phyloP scores from a whole-genome alignment of 2,329 filamentous ascomycete species.

The Paraphaeosphaeria minitans region DNA sequence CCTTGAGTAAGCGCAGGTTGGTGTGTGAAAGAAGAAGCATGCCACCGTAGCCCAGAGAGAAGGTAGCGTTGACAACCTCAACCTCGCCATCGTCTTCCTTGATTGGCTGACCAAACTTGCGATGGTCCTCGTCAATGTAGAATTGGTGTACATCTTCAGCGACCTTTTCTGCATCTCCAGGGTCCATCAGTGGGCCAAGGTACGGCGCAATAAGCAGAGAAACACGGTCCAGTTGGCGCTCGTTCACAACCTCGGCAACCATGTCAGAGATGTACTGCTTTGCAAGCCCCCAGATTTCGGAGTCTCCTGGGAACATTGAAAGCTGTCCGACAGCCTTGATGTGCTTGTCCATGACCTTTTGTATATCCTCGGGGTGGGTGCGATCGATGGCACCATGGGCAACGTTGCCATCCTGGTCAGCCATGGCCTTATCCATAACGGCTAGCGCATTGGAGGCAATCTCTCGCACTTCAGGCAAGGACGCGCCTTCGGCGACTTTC shows the following conservation, averaged over 20 bases:
- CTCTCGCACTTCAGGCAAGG: constrained; percentile 91
- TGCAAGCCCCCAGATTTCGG: constrained; percentile 66
- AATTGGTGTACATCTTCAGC: constrained; percentile 75
- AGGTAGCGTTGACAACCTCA: constrained; percentile 97
- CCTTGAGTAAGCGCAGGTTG: constrained; percentile 91
- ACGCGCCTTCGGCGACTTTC: constrained; percentile 82
- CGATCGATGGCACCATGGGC: constrained; percentile 64
- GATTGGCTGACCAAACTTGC: constrained; percentile 81
- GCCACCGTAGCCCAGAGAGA: constrained; percentile 95
- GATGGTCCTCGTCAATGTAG: constrained; percentile 83
- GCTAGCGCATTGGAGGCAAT: constrained; percentile 79
- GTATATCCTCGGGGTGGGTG: constrained; percentile 73
- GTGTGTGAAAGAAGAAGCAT: constrained; percentile 97
- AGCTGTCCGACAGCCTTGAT: constrained; percentile 72
- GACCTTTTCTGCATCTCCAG: constrained; percentile 67
- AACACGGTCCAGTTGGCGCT: constrained; percentile 77
- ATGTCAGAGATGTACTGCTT: constrained; percentile 80
- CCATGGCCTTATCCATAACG: constrained; percentile 95
- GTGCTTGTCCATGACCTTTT: constrained; percentile 74
- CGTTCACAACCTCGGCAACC: constrained; percentile 86
- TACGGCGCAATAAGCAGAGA: constrained; percentile 73
- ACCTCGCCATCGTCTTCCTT: constrained; percentile 90
- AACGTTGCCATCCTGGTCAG: constrained; percentile 59
- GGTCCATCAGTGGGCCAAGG: constrained; percentile 70
- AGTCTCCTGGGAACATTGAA: constrained; percentile 64